Evolutionary conservation across 2,329 filamentous ascomycete genomes (phyloP), one percentile per base, ranked within the genome.

Genomic region (Ophiostoma novo-ulmi): DNA sequence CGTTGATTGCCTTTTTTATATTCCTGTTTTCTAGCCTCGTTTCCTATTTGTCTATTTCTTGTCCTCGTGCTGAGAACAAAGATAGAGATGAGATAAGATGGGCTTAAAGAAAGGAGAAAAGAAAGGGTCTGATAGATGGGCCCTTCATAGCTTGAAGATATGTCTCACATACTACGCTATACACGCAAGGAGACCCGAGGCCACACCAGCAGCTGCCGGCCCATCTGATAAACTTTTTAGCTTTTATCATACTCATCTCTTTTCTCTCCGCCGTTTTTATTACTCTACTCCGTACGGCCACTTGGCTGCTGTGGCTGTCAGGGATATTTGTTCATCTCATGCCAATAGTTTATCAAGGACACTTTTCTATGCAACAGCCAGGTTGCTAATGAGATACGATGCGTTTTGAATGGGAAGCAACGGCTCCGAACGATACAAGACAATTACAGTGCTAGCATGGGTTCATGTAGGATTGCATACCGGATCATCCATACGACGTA

Each of bases 151-250:
- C 44, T 48, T 17, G 17, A 35, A 35, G 31, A 10, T 36, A 11
- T 64, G 22, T 64, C 11, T 38, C 5, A 20, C 17, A n/a, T 64
- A 31, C 61, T 64, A 38, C 61, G 61, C 35, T 64, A 38, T 26
- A 61, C 55, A 26, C 31, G 58, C 26, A 3, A 20, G 26, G 31
- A 58, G 36, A 65, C 13, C 8, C 20, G 36, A 65, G 10, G 63
- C 26, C 63, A 65, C 63, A 39, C 36, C 63, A n/a, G 41, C 36
- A 38, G 63, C 63, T 65, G 63, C 63, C 63, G 36, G 63, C 38
- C 38, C 63, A 65, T 65, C 63, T 65, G 63, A 65, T 65, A 65
- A 65, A 17, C 7, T 39, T 39, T 13, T 31, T 66, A 11, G 36
- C 39, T 11, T 38, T 64, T 11, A 64, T 13, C 14, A 36, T 38